phyloP scores from a whole-genome alignment of 192 early-diverging fungal species.

The Entrophospora sp. region DNA sequence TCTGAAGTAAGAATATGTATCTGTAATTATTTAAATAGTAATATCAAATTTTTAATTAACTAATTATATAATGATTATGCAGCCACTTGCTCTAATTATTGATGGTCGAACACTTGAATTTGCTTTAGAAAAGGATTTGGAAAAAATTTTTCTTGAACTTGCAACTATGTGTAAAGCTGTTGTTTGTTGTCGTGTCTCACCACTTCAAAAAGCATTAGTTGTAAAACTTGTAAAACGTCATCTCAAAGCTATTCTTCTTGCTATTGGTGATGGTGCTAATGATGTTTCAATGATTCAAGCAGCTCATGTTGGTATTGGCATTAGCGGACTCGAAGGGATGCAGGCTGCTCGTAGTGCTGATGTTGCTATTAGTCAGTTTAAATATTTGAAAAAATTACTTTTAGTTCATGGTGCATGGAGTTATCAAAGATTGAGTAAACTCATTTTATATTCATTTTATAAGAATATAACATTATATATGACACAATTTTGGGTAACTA shows the following conservation, averaged over 20 bases:
- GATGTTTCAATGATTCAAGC: slow-evolving; percentile 99
- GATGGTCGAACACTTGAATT: slow-evolving; percentile 89
- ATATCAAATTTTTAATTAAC: too few relatives aligned
- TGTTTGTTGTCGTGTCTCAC: slow-evolving; percentile 96
- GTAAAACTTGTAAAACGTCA: slow-evolving; percentile 97
- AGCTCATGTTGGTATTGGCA: slow-evolving; percentile 96
- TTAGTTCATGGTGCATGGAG: slow-evolving; percentile 97
- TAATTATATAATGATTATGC: background rate
- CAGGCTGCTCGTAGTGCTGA: slow-evolving; percentile 95
- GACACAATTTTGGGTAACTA: slow-evolving; percentile 88
- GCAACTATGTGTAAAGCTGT: slow-evolving; percentile 91
- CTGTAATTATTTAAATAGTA: too few relatives aligned
- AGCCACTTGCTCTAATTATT: slow-evolving; percentile 86
- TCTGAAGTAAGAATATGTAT: slow-evolving; percentile 37
- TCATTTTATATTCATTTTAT: slow-evolving; percentile 98
- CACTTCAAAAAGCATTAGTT: slow-evolving; percentile 95
- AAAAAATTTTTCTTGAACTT: slow-evolving; percentile 76
- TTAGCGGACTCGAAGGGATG: slow-evolving; percentile 91
- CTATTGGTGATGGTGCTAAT: slow-evolving; percentile 98
- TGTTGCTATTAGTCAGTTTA: slow-evolving; percentile 98
- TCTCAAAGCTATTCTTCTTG: slow-evolving; percentile 78
- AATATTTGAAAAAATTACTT: slow-evolving; percentile 88
- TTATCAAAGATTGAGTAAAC: slow-evolving; percentile 88
- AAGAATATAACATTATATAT: slow-evolving; percentile 98
- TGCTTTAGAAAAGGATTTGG: slow-evolving; percentile 83